These are phyloP conservation scores for Strigomonas culicis DNA, from an alignment of 208 protist species.

Conservation along the genomic window DNA sequence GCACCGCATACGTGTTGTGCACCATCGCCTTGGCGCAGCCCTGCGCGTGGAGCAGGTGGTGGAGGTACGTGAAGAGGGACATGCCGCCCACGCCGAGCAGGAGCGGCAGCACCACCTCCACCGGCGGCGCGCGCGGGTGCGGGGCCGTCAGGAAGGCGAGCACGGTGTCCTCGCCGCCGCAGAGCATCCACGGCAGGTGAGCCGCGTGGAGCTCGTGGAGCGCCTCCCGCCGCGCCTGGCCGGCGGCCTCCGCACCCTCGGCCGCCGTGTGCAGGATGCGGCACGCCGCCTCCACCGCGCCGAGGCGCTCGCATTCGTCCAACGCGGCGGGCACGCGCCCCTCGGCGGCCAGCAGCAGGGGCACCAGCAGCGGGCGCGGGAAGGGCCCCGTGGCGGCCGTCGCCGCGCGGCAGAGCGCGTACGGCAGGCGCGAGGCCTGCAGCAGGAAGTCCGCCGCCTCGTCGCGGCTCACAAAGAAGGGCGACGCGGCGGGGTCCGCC, in stretches of 20 bases:
- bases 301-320: constrained; percentile 18
- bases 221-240: not conserved
- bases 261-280: constrained; percentile 14
- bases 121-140: not conserved
- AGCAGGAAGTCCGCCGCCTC: constrained; percentile 8
- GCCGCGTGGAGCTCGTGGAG: constrained; percentile 19
- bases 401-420: constrained; percentile 10
- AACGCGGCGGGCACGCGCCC: constrained; percentile 24
- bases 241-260: not conserved
- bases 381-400: not conserved
- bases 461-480: not conserved
- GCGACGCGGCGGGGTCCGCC: not conserved
- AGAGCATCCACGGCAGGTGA: constrained; percentile 49
- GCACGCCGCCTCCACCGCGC: constrained; percentile 23
- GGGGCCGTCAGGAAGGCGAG: constrained; percentile 16
- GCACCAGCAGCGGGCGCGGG: constrained; percentile 6
- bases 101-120: constrained; percentile 7
- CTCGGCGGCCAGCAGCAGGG: constrained; percentile 18
- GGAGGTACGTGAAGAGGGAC: constrained; percentile 9
- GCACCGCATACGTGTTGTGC: constrained; percentile 15
- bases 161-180: constrained; percentile 9
- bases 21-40: not conserved
- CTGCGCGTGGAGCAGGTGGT: not conserved
- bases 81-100: constrained; percentile 13
- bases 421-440: constrained; percentile 11